Base-by-base conservation (phyloP, 306 rosid species). In the Medicago ruthenica region DNA sequence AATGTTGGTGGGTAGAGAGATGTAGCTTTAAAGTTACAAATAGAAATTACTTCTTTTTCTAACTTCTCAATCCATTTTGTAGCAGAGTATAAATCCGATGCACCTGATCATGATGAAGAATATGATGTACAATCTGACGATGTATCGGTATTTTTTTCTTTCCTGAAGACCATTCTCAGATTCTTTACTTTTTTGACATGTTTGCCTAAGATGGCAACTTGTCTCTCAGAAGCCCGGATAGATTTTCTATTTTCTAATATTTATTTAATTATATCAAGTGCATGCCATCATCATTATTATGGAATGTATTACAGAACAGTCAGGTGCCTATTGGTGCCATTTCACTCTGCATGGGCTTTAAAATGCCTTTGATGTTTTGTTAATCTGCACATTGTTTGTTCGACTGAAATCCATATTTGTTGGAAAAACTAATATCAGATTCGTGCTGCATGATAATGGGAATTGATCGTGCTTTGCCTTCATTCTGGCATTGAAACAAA, bases 1-100 rank as follows among this genome's bases (percentile, higher is more conserved):
- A 79, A 70, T 87, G 84, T 68, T 50, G 96, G 96, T 95, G 80
- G 83, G 93, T 81, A 76, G 84, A 79, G 67, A 77, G 71, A 66
- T 66, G 42, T 50, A 44, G 72, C 76, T 83, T 64, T 67, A 64
- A 73, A 44, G 62, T 80, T 70, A 13, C 39, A 44, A 61, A 39
- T 71, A 51, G 44, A 64, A 17, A 17, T 60, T 31, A 64, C 54
- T 78, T 81, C 21, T 76, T 63, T 59, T 59, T 73, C 62, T 66
- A 22, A 74, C 77, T 72, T 50, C 74, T 78, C 44, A 8, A 17
- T 67, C 74, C 70, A 44, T 76, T 81, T 82, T 87, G 72, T 64
- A 55, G 74, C 85, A 79, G 95, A 78, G 53, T 76, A 76, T 67
- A 82, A 65, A 79, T 86, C 70, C 6, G 86, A 84, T 67, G 81